Evolutionary conservation across 2,329 filamentous ascomycete genomes (phyloP).

Genomic region (Exophiala aquamarina): DNA sequence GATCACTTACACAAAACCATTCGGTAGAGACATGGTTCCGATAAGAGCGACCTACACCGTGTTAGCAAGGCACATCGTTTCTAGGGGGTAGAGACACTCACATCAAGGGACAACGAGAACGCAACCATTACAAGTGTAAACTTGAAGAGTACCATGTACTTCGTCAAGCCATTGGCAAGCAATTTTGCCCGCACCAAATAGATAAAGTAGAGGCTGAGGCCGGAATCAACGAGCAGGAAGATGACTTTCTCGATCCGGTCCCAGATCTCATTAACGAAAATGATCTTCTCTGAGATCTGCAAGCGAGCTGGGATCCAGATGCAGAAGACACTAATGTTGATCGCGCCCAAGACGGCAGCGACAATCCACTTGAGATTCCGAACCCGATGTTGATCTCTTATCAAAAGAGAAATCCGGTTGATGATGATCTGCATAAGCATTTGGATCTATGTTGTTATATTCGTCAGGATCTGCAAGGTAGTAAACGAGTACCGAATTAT

Average conservation of each 20-base stretch:
- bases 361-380: constrained; percentile 49
- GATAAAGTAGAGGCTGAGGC: constrained; percentile 56
- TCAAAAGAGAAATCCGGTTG: constrained; percentile 45
- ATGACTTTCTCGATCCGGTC: constrained; percentile 54
- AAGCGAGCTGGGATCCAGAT: constrained; percentile 57
- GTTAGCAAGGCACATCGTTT: too few species aligned
- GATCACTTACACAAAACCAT: constrained; percentile 28
- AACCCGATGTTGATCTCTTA: constrained; percentile 38
- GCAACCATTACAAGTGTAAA: constrained; percentile 44
- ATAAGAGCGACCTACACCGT: background rate
- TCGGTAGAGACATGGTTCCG: constrained; percentile 25
- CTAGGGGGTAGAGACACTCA: background rate
- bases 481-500: too few species aligned
- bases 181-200: constrained; percentile 40
- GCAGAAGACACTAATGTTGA: constrained; percentile 55
- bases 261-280: constrained; percentile 52
- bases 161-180: constrained; percentile 39
- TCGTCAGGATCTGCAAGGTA: background rate
- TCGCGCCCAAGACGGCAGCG: constrained; percentile 45
- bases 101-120: constrained; percentile 40
- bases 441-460: constrained; percentile 33
- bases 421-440: constrained; percentile 41
- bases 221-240: constrained; percentile 51
- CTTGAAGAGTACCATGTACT: constrained; percentile 40
- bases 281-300: constrained; percentile 41